Percentiles rank a stretch among this genome's conserved stretches.
Evolutionary conservation across 148 eudicot genomes (phyloP).

Genomic region (Mesembryanthemum crystallinum): DNA sequence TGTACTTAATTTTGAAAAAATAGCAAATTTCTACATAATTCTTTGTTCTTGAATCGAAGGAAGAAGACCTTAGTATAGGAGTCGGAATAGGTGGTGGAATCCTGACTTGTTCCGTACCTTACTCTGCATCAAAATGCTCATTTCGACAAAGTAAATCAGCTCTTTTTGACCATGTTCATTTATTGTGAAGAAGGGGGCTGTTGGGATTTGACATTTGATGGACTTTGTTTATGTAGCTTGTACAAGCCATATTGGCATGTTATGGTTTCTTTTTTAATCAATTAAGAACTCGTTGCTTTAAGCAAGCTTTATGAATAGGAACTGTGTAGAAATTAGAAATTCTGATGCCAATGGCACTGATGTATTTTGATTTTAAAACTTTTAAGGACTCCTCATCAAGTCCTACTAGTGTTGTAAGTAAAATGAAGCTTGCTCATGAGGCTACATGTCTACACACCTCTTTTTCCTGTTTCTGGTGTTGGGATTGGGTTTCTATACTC

Average conservation of each 20-base stretch:
- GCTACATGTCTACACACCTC: neutral
- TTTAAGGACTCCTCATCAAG: too few relatives aligned
- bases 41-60: too few relatives aligned
- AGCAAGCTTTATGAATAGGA: neutral
- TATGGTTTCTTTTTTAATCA: neutral
- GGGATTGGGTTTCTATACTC: neutral
- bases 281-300: neutral
- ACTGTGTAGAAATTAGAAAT: neutral
- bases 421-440: neutral
- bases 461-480: neutral
- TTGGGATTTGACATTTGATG: neutral
- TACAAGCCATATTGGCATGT: neutral
- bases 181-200: neutral
- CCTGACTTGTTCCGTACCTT: too few relatives aligned
- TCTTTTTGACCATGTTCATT: too few relatives aligned
- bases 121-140: too few relatives aligned
- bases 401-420: neutral
- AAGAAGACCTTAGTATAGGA: too few relatives aligned
- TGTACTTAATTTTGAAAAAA: too few relatives aligned
- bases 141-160: too few relatives aligned
- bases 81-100: too few relatives aligned
- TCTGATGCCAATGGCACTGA: neutral
- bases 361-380: too few relatives aligned
- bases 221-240: neutral
- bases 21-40: too few relatives aligned